A percentile compares a stretch with the other conserved stretches of the same genome.
Evolutionary conservation across 2,329 filamentous ascomycete species (phyloP).

Genomic region (Epichloe sibirici): DNA sequence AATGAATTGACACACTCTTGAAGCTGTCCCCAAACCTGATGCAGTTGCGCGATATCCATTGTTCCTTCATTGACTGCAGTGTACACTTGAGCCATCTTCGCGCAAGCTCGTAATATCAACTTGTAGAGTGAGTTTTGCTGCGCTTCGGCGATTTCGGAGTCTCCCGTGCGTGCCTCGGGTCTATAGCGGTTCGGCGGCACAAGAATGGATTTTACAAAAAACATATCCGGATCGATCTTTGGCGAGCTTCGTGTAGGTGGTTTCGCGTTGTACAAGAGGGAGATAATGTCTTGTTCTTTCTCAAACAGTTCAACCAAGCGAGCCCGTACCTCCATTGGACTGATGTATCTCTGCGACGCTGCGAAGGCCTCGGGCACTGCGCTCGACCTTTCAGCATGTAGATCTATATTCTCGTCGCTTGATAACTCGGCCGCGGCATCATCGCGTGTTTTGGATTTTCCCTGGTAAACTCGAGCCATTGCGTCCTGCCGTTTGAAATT

Average conservation of each 20-base stretch:
- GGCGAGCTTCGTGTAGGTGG: slow-evolving; percentile 44
- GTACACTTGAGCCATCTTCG: slow-evolving; percentile 61
- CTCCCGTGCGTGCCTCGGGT: slow-evolving; percentile 72
- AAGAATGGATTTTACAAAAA: slow-evolving; percentile 77
- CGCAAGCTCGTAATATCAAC: slow-evolving; percentile 64
- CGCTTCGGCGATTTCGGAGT: slow-evolving; percentile 72
- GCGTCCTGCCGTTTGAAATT: slow-evolving; percentile 59
- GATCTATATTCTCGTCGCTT: slow-evolving; percentile 28
- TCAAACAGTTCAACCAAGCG: slow-evolving; percentile 70
- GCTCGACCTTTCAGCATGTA: slow-evolving; percentile 29
- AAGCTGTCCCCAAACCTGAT: slow-evolving; percentile 69
- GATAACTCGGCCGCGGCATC: slow-evolving; percentile 27
- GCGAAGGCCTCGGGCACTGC: neutral
- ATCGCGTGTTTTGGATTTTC: slow-evolving; percentile 20
- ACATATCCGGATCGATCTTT: slow-evolving; percentile 70
- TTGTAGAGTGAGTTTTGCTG: slow-evolving; percentile 85
- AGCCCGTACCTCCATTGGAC: slow-evolving; percentile 70
- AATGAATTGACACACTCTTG: slow-evolving; percentile 89
- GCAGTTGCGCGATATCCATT: slow-evolving; percentile 54
- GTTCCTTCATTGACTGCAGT: slow-evolving; percentile 32
- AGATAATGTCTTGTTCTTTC: slow-evolving; percentile 72
- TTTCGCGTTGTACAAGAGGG: slow-evolving; percentile 73
- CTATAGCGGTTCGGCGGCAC: slow-evolving; percentile 89
- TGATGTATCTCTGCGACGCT: slow-evolving; percentile 59
- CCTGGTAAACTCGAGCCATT: slow-evolving; percentile 34